These are phyloP conservation scores for Ceratobasidium sp. DNA, from an alignment of 1,284 basidiomycete genomes.

Conservation along the genomic window DNA sequence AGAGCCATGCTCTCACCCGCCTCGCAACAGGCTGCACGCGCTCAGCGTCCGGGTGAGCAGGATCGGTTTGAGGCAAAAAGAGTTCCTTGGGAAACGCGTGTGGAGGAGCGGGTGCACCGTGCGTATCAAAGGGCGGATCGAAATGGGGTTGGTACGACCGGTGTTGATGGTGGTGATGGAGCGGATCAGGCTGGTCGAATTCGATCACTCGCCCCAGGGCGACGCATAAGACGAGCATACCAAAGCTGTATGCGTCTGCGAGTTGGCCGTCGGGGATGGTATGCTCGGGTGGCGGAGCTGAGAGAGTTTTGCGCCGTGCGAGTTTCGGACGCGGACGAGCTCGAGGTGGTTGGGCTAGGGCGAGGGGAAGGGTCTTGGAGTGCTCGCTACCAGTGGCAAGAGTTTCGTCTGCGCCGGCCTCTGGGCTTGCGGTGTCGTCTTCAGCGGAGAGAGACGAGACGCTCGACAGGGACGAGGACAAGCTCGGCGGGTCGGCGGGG, in stretches of 20 bases:
- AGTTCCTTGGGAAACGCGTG: constrained; percentile 32
- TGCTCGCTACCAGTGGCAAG: constrained; percentile 11
- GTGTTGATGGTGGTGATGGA: not conserved
- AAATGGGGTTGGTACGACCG: constrained; percentile 22
- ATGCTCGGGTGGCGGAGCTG: constrained; percentile 29
- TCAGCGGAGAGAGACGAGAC: constrained; percentile 36
- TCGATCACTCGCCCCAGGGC: constrained; percentile 58
- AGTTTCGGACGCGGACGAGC: constrained; percentile 15
- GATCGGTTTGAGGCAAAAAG: constrained; percentile 24
- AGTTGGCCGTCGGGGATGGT: constrained; percentile 56
- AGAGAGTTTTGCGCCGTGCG: constrained; percentile 28
- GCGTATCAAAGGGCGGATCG: constrained; percentile 39
- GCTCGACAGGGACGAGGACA: constrained; percentile 32
- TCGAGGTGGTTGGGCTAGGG: constrained; percentile 11
- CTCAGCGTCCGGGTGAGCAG: constrained; percentile 22
- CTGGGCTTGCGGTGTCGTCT: not conserved
- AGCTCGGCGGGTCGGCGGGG: constrained; percentile 28
- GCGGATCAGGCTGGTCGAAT: constrained; percentile 31
- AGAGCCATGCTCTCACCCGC: constrained; percentile 26
- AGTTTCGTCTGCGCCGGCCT: not conserved
- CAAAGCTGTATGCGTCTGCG: constrained; percentile 88
- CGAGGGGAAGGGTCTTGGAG: constrained; percentile 19
- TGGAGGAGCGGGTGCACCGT: constrained; percentile 21
- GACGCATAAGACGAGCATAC: constrained; percentile 82
- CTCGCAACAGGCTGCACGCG: constrained; percentile 36